Base-by-base conservation (phyloP, 441 rosid genomes). In the Adansonia madagascariensis region DNA sequence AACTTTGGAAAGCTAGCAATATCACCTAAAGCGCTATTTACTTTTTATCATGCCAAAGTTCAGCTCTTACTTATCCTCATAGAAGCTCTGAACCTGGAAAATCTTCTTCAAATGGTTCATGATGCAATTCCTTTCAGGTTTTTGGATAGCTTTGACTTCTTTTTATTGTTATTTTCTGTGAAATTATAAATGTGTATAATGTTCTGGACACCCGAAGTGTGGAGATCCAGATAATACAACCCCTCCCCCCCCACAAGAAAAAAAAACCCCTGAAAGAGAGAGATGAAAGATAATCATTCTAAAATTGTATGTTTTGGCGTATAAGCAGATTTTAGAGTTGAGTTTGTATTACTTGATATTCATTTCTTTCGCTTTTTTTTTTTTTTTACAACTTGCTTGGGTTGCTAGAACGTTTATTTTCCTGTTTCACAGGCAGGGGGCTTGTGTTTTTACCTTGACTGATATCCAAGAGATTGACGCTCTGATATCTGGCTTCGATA, bases 391-490 rank as follows among this genome's bases (percentile, higher is more conserved):
- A 63, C 77, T 47, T 84, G 68, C 77, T 79, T 65, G 78, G 46
- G 82, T 76, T 74, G 46, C 76, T 75, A 63, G 78, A 68, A 61
- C 72, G 62, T 78, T 73, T 84, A 18, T 76, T 76, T 82, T 80
- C 61, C 47, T 49, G 70, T 80, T 87, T 50, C 77, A 57, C 79
- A 96, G 99, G 90, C 86, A 83, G 80, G 97, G 90, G 63, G 52
- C 86, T 53, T 87, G 81, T 78, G 82, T 53, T 35, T 97, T 94
- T 86, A 88, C 95, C 62, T 71, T 89, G 76, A 78, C 78, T 57
- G 97, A 97, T 83, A 87, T 97, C 60, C 97, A 88, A 84, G 94
- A 94, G 89, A 94, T 97, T 91, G 99, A 97, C 85, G 87, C 89
- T 66, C 73, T 90, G 65, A 78, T 97, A 80, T 92, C 99, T 55